These are phyloP conservation scores for Magnolia sinica DNA, from an alignment of 164 flowering plant species.

Conservation along the genomic window DNA sequence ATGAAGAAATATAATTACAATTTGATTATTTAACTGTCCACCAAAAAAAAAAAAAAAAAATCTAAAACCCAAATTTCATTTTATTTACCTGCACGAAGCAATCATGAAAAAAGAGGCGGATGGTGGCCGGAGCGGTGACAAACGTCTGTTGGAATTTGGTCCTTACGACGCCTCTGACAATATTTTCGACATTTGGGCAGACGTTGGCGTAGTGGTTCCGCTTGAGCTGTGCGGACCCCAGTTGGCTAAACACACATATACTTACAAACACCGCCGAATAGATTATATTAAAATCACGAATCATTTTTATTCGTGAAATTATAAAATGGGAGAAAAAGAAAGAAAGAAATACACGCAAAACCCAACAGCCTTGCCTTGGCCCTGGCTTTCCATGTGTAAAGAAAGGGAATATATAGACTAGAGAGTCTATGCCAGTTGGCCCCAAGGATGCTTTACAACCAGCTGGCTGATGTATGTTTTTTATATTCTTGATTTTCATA, in stretches of 20 bases:
- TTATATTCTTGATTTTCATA: not conserved
- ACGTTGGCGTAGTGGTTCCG: slow-evolving; percentile 48
- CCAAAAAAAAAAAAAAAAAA: not conserved
- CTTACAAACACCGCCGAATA: slow-evolving; percentile 2
- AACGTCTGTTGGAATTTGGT: slow-evolving; percentile 62
- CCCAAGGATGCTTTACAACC: not conserved
- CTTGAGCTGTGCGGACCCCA: slow-evolving; percentile 45
- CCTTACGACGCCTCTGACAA: slow-evolving; percentile 52
- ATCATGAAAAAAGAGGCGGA: slow-evolving; percentile 91
- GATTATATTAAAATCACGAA: not conserved
- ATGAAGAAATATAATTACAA: not conserved
- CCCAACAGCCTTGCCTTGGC: not conserved
- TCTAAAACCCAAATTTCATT: not conserved
- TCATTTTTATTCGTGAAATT: not conserved
- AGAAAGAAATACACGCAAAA: not conserved
- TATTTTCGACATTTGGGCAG: slow-evolving; percentile 72
- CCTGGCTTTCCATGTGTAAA: not conserved
- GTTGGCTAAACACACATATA: not conserved
- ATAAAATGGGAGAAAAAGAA: not conserved
- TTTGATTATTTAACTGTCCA: not conserved
- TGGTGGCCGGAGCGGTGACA: slow-evolving; percentile 68
- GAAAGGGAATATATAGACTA: not conserved
- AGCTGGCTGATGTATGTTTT: not conserved
- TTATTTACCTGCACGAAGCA: slow-evolving; percentile 65
- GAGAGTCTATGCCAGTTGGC: not conserved